These are phyloP conservation scores for Kokia cookei DNA, from an alignment of 441 rosid species.

Conservation along the genomic window DNA sequence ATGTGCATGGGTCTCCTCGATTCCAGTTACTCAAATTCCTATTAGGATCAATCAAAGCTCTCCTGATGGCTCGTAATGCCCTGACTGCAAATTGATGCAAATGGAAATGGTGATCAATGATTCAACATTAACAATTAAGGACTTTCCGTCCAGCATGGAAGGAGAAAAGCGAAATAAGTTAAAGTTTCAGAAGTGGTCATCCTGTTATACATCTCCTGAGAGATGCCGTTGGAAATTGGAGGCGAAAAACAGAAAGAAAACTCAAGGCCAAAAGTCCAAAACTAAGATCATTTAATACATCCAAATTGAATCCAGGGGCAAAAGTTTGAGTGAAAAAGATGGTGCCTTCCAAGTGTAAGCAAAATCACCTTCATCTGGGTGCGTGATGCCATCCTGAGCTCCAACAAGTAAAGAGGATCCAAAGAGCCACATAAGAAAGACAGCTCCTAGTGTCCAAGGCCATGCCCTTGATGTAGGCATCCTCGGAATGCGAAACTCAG, in stretches of 20 bases:
- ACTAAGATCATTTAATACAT: background rate
- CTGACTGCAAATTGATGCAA: constrained; percentile 42
- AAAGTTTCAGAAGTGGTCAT: background rate
- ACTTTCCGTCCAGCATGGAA: background rate
- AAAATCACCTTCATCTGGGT: constrained; percentile 60
- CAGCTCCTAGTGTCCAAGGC: constrained; percentile 19
- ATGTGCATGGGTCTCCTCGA: constrained; percentile 76
- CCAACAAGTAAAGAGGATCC: constrained; percentile 32
- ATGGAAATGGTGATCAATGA: background rate
- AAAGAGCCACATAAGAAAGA: constrained; percentile 29
- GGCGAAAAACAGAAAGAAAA: background rate
- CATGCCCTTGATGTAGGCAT: constrained; percentile 23
- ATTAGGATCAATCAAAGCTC: constrained; percentile 49
- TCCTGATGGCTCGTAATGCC: constrained; percentile 53
- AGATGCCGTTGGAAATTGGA: background rate
- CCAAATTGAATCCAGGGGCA: background rate
- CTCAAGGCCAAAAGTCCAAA: background rate
- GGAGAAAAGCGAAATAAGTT: background rate
- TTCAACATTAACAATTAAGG: background rate
- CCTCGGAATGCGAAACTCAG: background rate
- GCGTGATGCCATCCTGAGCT: constrained; percentile 46
- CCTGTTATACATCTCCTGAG: background rate
- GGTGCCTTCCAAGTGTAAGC: background rate
- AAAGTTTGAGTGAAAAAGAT: background rate
- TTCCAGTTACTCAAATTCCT: constrained; percentile 68